Conservation (phyloP, 768 basidiomycete genomes). For the Boletus huronensis region DNA sequence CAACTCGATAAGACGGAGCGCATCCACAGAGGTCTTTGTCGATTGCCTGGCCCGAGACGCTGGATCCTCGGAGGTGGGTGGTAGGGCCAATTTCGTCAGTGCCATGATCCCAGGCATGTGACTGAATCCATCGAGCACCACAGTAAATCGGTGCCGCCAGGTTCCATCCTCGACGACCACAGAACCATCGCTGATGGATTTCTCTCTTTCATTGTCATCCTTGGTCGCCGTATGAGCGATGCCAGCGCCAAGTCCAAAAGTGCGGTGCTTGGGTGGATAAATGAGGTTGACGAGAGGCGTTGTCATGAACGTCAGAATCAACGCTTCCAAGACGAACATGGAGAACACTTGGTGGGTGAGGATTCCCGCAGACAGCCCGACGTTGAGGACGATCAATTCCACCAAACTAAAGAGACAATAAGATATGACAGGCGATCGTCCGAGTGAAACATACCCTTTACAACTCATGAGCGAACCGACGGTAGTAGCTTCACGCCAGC, state of each 20-base stretch:
- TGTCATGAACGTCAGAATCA: slow-evolving; percentile 84
- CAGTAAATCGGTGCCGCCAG: slow-evolving; percentile 52
- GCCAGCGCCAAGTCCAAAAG: slow-evolving; percentile 36
- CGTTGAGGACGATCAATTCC: slow-evolving; percentile 94
- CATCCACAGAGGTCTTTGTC: slow-evolving; percentile 45
- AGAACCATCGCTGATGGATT: not conserved
- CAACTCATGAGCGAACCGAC: slow-evolving; percentile 95
- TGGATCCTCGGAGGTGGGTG: slow-evolving; percentile 19
- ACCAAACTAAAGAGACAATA: slow-evolving; percentile 54
- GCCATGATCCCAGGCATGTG: slow-evolving; percentile 90
- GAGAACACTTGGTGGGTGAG: slow-evolving; percentile 80
- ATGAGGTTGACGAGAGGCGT: slow-evolving; percentile 69
- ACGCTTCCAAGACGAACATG: slow-evolving; percentile 89
- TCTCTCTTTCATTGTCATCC: not conserved
- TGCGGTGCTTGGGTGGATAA: slow-evolving; percentile 63
- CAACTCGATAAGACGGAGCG: slow-evolving; percentile 85
- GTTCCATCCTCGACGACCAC: slow-evolving; percentile 1
- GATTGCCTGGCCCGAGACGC: not conserved
- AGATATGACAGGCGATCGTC: not conserved
- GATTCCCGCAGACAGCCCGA: slow-evolving; percentile 79
- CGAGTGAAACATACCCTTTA: slow-evolving; percentile 66
- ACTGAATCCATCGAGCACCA: slow-evolving; percentile 89
- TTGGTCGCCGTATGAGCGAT: not conserved
- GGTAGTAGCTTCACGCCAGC: slow-evolving; percentile 74
- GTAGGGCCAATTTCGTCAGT: slow-evolving; percentile 75